These are phyloP conservation scores for Didymosphaeria variabile DNA, from an alignment of 2,329 filamentous ascomycete species.

Conservation along the genomic window DNA sequence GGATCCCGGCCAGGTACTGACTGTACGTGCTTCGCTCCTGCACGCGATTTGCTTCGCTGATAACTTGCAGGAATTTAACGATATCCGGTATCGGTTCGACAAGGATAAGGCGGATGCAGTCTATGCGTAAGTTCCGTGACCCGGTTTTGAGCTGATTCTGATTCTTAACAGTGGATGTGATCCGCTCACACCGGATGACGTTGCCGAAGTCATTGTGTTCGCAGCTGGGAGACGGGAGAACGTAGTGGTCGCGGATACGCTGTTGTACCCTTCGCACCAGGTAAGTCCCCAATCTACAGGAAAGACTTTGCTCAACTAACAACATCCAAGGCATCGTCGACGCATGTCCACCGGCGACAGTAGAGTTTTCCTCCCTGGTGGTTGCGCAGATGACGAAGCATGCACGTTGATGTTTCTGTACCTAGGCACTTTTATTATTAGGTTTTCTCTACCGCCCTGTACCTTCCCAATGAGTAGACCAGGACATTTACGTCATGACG, in stretches of 20 bases:
- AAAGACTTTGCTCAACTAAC: background rate
- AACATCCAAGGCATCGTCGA: slow-evolving; percentile 14
- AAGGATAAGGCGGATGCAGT: slow-evolving; percentile 86
- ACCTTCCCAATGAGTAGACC: too few species aligned
- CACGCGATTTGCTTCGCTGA: background rate
- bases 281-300: slow-evolving; percentile 56
- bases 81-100: slow-evolving; percentile 85
- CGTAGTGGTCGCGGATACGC: slow-evolving; percentile 83
- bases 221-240: slow-evolving; percentile 82
- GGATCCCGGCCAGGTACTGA: slow-evolving; percentile 91
- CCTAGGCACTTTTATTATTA: too few species aligned
- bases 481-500: too few species aligned
- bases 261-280: slow-evolving; percentile 87
- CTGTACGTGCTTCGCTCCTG: slow-evolving; percentile 48
- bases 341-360: slow-evolving; percentile 11
- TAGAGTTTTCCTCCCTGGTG: background rate
- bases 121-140: slow-evolving; percentile 65
- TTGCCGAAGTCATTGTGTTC: slow-evolving; percentile 90
- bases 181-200: slow-evolving; percentile 84
- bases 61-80: slow-evolving; percentile 71
- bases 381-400: too few species aligned
- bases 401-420: too few species aligned
- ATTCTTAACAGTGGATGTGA: slow-evolving; percentile 60
- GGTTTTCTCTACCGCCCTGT: too few species aligned
- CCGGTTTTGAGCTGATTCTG: slow-evolving; percentile 10